Percentiles rank a stretch among this genome's conserved stretches.
phyloP scores from a whole-genome alignment of 768 basidiomycete species.

The Hypsizygus marmoreus region DNA sequence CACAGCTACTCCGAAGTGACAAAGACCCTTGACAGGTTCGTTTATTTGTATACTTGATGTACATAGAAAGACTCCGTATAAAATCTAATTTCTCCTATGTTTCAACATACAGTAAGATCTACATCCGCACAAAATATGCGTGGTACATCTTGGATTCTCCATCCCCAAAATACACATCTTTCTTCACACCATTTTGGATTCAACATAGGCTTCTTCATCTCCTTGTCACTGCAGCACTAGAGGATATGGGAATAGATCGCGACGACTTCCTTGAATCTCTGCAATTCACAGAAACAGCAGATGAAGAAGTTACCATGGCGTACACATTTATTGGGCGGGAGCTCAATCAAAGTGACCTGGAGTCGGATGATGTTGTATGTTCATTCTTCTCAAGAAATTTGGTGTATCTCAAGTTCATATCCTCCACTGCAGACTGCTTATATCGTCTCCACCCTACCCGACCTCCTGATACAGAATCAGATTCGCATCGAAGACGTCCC shows the following conservation, averaged over 20 bases:
- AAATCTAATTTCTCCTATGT: conserved; percentile 13
- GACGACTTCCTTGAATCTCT: conserved; percentile 40
- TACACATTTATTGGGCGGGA: conserved; percentile 43
- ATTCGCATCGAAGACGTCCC: conserved; percentile 43
- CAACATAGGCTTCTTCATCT: conserved; percentile 52
- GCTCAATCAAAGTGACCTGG: conserved; percentile 43
- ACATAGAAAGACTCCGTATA: neutral
- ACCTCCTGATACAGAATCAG: conserved; percentile 32
- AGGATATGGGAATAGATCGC: conserved; percentile 36
- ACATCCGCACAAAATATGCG: conserved; percentile 58
- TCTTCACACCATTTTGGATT: conserved; percentile 50
- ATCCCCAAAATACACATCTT: conserved; percentile 42
- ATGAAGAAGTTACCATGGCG: conserved; percentile 29
- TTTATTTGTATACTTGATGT: neutral
- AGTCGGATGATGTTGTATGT: conserved; percentile 50
- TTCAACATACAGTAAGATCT: conserved; percentile 51
- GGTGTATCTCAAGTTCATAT: neutral
- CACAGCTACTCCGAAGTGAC: conserved; percentile 38
- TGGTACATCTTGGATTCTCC: conserved; percentile 72
- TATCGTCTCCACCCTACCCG: conserved; percentile 35
- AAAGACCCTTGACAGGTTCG: conserved; percentile 48
- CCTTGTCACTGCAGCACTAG: conserved; percentile 39
- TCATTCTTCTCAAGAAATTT: neutral
- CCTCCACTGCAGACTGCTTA: conserved; percentile 42
- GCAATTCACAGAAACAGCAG: conserved; percentile 22